Evolutionary conservation across 768 basidiomycete species (phyloP).

Genomic region (Phylloporus sp.): DNA sequence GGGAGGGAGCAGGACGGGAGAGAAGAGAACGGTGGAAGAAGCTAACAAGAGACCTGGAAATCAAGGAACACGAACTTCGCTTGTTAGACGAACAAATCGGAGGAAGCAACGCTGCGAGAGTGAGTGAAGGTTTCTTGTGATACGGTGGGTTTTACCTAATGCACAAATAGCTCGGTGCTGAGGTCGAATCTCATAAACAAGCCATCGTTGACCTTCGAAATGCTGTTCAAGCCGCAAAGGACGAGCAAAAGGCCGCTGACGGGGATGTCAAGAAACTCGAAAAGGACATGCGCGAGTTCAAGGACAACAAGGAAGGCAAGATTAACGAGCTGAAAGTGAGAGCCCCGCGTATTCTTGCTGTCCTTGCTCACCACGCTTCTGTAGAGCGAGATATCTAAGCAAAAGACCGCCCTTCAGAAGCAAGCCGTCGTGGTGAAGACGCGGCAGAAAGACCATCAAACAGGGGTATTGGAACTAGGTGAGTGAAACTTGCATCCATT

Average conservation of each 20-base stretch:
- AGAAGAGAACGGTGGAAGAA: slow-evolving; percentile 58
- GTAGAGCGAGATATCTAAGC: slow-evolving; percentile 66
- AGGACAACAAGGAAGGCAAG: slow-evolving; percentile 97
- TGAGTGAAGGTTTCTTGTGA: slow-evolving; percentile 34
- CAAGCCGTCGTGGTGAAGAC: slow-evolving; percentile 78
- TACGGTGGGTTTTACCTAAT: not conserved
- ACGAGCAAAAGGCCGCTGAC: slow-evolving; percentile 71
- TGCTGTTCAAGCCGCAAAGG: slow-evolving; percentile 59
- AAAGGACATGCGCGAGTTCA: slow-evolving; percentile 97
- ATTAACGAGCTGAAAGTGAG: slow-evolving; percentile 86
- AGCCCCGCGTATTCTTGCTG: not conserved
- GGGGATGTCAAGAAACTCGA: slow-evolving; percentile 84
- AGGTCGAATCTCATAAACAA: slow-evolving; percentile 70
- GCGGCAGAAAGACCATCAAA: slow-evolving; percentile 86
- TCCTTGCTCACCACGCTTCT: not conserved
- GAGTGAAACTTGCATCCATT: slow-evolving; percentile 18
- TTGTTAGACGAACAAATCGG: slow-evolving; percentile 80
- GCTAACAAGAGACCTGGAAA: slow-evolving; percentile 66
- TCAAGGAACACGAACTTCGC: slow-evolving; percentile 82
- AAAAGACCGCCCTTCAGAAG: slow-evolving; percentile 78
- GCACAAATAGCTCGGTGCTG: slow-evolving; percentile 59
- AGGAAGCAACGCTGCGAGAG: slow-evolving; percentile 85
- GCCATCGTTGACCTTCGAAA: slow-evolving; percentile 53
- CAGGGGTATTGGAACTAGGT: slow-evolving; percentile 86
- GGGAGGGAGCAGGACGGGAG: slow-evolving; percentile 48